Conservation (phyloP, 768 basidiomycete genomes). For the Lactifluus echinatus region DNA sequence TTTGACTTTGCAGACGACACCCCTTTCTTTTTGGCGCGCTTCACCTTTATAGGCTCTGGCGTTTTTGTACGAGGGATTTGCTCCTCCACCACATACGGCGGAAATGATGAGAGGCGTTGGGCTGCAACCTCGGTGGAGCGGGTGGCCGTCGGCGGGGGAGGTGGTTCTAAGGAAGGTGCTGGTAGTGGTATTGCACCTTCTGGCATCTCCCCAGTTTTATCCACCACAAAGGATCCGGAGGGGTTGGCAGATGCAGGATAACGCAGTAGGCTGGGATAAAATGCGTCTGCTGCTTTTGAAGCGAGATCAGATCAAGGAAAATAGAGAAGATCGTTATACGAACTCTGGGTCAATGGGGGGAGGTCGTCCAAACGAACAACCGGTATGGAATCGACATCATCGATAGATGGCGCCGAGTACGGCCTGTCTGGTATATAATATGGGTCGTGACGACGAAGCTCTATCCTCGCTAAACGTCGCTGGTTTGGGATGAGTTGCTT, state of each 20-base stretch:
- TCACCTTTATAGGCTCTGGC: constrained; percentile 69
- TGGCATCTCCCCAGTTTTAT: constrained; percentile 20
- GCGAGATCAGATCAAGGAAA: not conserved
- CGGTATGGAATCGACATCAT: constrained; percentile 88
- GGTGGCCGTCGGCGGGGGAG: constrained; percentile 23
- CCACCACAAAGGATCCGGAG: constrained; percentile 14
- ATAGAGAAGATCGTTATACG: not conserved
- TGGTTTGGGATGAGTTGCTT: constrained; percentile 26
- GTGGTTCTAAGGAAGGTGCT: constrained; percentile 15
- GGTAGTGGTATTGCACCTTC: constrained; percentile 15
- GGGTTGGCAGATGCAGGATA: constrained; percentile 1
- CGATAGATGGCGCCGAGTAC: constrained; percentile 31
- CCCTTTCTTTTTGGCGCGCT: constrained; percentile 57
- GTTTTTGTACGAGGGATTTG: constrained; percentile 44
- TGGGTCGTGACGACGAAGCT: constrained; percentile 75
- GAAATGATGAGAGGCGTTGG: constrained; percentile 34
- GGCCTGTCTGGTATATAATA: constrained; percentile 77
- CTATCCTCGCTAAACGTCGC: constrained; percentile 69
- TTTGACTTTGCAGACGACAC: constrained; percentile 58
- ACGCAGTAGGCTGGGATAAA: constrained; percentile 16
- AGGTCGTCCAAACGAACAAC: constrained; percentile 76
- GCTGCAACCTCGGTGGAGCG: not conserved
- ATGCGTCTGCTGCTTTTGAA: not conserved
- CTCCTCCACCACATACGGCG: constrained; percentile 47
- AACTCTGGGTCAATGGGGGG: constrained; percentile 36